Evolutionary conservation across 306 rosid species (phyloP).

Genomic region (Geum urbanum): DNA sequence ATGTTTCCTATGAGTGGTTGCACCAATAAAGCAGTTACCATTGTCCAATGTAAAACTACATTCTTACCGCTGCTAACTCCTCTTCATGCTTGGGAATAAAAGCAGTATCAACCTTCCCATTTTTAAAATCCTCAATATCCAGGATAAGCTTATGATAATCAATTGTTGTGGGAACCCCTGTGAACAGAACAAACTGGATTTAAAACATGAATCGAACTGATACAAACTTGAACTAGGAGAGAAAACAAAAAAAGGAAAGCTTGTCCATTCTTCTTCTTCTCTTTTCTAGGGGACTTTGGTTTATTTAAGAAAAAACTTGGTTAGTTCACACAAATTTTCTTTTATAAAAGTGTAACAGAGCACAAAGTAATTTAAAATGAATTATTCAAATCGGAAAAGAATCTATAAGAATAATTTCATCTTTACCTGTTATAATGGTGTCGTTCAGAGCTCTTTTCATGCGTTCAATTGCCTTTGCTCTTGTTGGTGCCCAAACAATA

Average conservation of each 20-base stretch:
- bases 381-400: background rate
- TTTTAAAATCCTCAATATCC: slow-evolving; percentile 86
- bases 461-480: slow-evolving; percentile 94
- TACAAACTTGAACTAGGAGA: background rate
- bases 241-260: background rate
- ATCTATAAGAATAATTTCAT: background rate
- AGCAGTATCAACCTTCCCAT: slow-evolving; percentile 90
- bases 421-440: slow-evolving; percentile 82
- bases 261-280: background rate
- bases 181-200: slow-evolving; percentile 4
- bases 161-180: slow-evolving; percentile 99
- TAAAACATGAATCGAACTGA: background rate
- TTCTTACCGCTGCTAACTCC: slow-evolving; percentile 68
- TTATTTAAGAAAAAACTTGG: no score
- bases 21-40: background rate
- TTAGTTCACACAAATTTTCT: background rate
- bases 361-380: slow-evolving; percentile 12
- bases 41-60: slow-evolving; percentile 8
- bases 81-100: slow-evolving; percentile 92
- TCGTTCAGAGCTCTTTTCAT: slow-evolving; percentile 97
- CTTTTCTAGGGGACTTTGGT: no score
- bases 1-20: background rate
- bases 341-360: background rate
- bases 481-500: slow-evolving; percentile 99
- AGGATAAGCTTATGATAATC: slow-evolving; percentile 97